A percentile compares a stretch with the other conserved stretches of the same genome.
Conservation (phyloP, 345 rosid species). For the Eucalyptus cloeziana region DNA sequence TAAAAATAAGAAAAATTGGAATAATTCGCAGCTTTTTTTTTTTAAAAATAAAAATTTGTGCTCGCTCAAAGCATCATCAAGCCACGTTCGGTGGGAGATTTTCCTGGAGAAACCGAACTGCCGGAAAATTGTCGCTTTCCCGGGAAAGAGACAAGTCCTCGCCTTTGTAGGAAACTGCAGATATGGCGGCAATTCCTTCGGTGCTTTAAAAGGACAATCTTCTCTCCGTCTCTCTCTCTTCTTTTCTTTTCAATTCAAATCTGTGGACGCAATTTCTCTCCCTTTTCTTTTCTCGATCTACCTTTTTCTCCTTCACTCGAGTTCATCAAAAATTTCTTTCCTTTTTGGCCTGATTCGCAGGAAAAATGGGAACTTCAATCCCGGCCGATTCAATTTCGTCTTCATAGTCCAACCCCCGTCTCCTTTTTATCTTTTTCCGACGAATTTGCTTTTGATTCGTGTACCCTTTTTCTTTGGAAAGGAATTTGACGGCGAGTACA, state of each 20-base stretch:
- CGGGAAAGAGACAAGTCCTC: background rate
- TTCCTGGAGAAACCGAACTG: background rate
- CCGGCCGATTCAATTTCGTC: background rate
- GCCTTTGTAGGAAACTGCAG: background rate
- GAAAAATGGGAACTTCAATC: background rate
- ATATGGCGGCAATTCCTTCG: background rate
- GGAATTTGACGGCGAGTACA: background rate
- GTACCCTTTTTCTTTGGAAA: background rate
- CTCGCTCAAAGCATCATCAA: background rate
- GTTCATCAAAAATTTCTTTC: background rate
- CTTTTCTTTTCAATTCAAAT: background rate
- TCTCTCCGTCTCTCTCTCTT: background rate
- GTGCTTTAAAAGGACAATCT: background rate
- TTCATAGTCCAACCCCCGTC: background rate
- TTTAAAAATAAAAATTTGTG: background rate
- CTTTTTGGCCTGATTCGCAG: background rate
- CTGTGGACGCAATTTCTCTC: background rate
- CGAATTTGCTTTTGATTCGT: background rate
- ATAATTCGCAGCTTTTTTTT: background rate
- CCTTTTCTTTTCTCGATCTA: background rate
- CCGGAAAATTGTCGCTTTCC: background rate
- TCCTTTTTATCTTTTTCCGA: background rate
- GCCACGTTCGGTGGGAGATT: background rate
- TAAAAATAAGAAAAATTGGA: background rate
- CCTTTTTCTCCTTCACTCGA: background rate